These are phyloP conservation scores for Cudoniella acicularis DNA, from an alignment of 495 filamentous ascomycete species.

Conservation along the genomic window DNA sequence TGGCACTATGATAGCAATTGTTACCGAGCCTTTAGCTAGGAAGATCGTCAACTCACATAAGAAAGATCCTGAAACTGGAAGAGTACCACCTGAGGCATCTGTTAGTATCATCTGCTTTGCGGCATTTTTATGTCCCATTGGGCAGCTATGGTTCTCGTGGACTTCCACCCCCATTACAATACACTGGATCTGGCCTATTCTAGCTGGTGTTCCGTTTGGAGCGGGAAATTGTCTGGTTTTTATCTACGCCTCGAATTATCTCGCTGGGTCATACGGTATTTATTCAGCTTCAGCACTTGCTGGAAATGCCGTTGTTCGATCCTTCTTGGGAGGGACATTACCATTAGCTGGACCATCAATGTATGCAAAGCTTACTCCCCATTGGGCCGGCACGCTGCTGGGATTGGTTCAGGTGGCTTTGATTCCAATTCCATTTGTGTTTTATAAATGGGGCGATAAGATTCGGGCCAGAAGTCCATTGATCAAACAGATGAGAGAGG, in stretches of 20 bases:
- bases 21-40: conserved; percentile 65
- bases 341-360: conserved; percentile 71
- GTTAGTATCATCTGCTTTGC: conserved; percentile 69
- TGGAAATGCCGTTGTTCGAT: conserved; percentile 70
- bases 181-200: conserved; percentile 70
- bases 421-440: conserved; percentile 76
- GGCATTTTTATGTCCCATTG: conserved; percentile 61
- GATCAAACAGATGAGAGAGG: conserved; percentile 66
- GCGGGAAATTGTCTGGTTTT: conserved; percentile 73
- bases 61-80: conserved; percentile 65
- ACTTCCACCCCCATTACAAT: conserved; percentile 69
- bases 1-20: conserved; percentile 65
- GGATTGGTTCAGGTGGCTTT: conserved; percentile 64
- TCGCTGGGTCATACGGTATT: conserved; percentile 73
- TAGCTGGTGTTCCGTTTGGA: conserved; percentile 76
- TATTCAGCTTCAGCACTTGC: conserved; percentile 76
- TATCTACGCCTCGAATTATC: conserved; percentile 76
- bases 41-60: conserved; percentile 67
- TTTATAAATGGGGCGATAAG: conserved; percentile 68
- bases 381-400: conserved; percentile 76
- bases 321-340: conserved; percentile 61
- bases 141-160: conserved; percentile 78
- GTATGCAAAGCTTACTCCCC: conserved; percentile 65
- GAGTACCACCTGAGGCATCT: conserved; percentile 67
- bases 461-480: conserved; percentile 64